Evolutionary conservation across 345 rosid species (phyloP).

Genomic region (Carallia pectinifolia): DNA sequence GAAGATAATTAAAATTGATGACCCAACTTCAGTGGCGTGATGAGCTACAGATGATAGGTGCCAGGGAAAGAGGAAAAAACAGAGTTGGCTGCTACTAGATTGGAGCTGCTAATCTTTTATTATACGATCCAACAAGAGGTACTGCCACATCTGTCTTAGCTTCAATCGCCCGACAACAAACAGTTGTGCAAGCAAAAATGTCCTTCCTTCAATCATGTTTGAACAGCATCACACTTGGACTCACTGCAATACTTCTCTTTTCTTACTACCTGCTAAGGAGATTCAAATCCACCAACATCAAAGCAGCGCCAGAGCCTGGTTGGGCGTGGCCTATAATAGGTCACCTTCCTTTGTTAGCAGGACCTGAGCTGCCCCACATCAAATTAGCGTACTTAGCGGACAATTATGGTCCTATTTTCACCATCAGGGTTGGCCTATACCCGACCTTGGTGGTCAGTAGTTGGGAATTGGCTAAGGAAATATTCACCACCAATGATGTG

Average conservation of each 20-base stretch:
- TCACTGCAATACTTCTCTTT: constrained; percentile 11
- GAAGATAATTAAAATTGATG: too few species aligned
- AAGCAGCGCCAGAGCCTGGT: constrained; percentile 19
- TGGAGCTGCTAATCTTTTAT: too few species aligned
- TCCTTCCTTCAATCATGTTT: constrained; percentile 14
- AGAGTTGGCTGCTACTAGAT: too few species aligned
- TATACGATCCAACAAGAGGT: too few species aligned
- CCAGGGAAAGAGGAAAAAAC: too few species aligned
- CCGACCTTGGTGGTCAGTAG: constrained; percentile 37
- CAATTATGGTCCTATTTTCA: constrained; percentile 40
- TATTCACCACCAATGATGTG: constrained; percentile 36
- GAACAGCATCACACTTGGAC: background rate
- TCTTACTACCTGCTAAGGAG: constrained; percentile 19
- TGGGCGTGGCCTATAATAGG: constrained; percentile 47
- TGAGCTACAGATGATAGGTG: too few species aligned
- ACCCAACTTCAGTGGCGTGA: too few species aligned
- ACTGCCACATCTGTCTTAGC: too few species aligned
- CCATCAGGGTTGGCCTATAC: constrained; percentile 34
- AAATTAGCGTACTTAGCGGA: constrained; percentile 36
- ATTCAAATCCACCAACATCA: constrained; percentile 1
- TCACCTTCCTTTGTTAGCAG: constrained; percentile 33
- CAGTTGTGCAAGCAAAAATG: constrained; percentile 12
- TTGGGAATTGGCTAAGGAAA: constrained; percentile 36
- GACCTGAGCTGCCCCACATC: constrained; percentile 30
- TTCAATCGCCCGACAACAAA: too few species aligned